A percentile compares a stretch with the other conserved stretches of the same genome.
These are phyloP conservation scores for Vinca major DNA, from an alignment of 305 asterid genomes.

Conservation along the genomic window DNA sequence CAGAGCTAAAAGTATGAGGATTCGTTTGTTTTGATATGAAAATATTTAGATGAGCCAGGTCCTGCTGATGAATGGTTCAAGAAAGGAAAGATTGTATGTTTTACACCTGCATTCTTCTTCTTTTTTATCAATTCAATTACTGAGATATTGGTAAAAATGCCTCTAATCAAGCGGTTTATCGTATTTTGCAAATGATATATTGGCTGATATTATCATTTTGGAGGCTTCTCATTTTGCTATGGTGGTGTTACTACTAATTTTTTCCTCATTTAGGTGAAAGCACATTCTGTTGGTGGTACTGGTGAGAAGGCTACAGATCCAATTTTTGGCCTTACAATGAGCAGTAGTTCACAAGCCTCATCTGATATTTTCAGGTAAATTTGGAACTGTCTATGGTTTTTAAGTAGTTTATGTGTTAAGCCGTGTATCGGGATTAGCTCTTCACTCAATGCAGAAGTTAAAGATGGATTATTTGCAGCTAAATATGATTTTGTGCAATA, in stretches of 20 bases:
- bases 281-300: slow-evolving; percentile 65
- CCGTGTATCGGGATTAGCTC: slow-evolving; percentile 15
- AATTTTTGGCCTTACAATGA: slow-evolving; percentile 74
- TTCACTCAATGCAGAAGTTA: slow-evolving; percentile 39
- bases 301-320: slow-evolving; percentile 94
- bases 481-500: slow-evolving; percentile 60
- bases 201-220: neutral
- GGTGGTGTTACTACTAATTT: no score
- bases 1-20: neutral
- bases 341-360: slow-evolving; percentile 67
- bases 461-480: slow-evolving; percentile 68
- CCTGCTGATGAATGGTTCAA: slow-evolving; percentile 88
- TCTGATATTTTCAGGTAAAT: slow-evolving; percentile 72
- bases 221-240: neutral
- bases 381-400: neutral
- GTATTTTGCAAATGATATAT: neutral
- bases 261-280: slow-evolving; percentile 65
- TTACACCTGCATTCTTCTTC: neutral
- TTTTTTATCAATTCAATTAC: neutral
- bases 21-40: slow-evolving; percentile 35
- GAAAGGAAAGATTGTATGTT: slow-evolving; percentile 63
- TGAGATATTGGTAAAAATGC: no score
- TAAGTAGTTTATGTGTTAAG: slow-evolving; percentile 3
- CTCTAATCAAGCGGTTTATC: no score
- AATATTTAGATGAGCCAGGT: slow-evolving; percentile 76